phyloP scores from a whole-genome alignment of 106 monocot species.

The Dioscorea alata region DNA sequence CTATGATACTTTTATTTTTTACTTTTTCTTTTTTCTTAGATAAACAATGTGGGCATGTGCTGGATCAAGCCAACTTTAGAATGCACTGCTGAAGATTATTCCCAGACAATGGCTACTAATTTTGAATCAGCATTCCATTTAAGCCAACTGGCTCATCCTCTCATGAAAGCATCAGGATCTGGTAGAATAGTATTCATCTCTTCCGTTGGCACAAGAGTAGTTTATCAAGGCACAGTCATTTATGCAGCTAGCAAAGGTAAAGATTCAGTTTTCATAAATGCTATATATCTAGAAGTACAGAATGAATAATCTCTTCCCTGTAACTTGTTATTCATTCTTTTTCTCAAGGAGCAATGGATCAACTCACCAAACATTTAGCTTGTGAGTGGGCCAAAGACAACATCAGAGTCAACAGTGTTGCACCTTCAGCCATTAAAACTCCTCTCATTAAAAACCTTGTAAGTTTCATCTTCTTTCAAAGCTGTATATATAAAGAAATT shows the following conservation, averaged over 20 bases:
- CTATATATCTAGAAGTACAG: no score
- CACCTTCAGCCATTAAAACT: conserved; percentile 15
- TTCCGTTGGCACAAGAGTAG: conserved; percentile 3
- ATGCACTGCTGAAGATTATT: conserved; percentile 10
- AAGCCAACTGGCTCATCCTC: conserved; percentile 30
- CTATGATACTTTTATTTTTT: background rate
- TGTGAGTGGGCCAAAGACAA: conserved; percentile 32
- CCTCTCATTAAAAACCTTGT: background rate
- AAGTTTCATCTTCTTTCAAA: no score
- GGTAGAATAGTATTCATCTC: conserved; percentile 28
- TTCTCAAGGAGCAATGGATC: conserved; percentile 20
- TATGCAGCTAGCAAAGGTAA: conserved; percentile 25
- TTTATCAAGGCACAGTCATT: background rate
- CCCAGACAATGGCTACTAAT: conserved; percentile 17
- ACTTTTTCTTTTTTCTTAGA: conserved; percentile 11
- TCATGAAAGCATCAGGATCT: conserved; percentile 22
- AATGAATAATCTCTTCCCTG: no score
- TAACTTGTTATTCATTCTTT: no score
- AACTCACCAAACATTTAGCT: conserved; percentile 22
- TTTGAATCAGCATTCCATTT: conserved; percentile 36
- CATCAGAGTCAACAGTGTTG: conserved; percentile 19
- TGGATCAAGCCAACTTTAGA: background rate
- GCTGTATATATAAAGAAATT: no score
- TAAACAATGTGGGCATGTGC: conserved; percentile 16
- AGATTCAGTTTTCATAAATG: no score